Percentiles rank a stretch among this genome's conserved stretches.
Conservation (phyloP, 139 green algal species). For the Chlorella sorokiniana region DNA sequence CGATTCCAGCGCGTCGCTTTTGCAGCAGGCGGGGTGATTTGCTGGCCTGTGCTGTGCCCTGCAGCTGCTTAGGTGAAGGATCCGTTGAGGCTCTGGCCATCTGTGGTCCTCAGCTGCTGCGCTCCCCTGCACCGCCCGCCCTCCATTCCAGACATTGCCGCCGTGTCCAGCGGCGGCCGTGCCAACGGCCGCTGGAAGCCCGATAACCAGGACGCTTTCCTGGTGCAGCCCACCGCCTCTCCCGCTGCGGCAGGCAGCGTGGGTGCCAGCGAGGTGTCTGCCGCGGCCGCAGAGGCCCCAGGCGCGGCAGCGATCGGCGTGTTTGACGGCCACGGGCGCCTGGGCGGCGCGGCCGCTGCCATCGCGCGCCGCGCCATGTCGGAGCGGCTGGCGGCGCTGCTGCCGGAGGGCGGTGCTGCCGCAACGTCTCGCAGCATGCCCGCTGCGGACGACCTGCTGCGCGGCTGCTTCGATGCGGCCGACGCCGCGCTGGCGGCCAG, state of each 20-base stretch:
- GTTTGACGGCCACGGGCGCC: conserved; percentile 54
- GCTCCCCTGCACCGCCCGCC: neutral
- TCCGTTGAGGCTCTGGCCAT: too few species aligned
- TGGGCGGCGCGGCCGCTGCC: conserved; percentile 19
- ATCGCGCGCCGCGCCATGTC: conserved; percentile 34
- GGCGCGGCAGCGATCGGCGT: conserved; percentile 41
- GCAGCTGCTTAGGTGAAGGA: neutral
- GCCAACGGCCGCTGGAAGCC: conserved; percentile 36
- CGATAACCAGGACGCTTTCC: conserved; percentile 57
- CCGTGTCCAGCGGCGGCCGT: conserved; percentile 29
- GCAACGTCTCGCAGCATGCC: neutral
- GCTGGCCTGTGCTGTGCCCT: neutral
- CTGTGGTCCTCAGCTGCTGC: neutral
- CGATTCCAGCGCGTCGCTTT: neutral
- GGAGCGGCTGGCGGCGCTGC: neutral
- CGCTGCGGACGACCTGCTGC: neutral
- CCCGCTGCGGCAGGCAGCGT: neutral
- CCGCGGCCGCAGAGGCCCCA: neutral
- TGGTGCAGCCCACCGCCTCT: conserved; percentile 34
- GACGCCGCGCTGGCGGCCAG: conserved; percentile 2
- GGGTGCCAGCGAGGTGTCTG: neutral
- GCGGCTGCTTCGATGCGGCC: conserved; percentile 10
- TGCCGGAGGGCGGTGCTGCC: neutral
- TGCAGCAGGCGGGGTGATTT: neutral
- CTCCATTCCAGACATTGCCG: conserved; percentile 21